Evolutionary conservation across 1,284 basidiomycete genomes (phyloP), one percentile per base, ranked within the genome.

Genomic region (Cryptococcus jaspeensis): DNA sequence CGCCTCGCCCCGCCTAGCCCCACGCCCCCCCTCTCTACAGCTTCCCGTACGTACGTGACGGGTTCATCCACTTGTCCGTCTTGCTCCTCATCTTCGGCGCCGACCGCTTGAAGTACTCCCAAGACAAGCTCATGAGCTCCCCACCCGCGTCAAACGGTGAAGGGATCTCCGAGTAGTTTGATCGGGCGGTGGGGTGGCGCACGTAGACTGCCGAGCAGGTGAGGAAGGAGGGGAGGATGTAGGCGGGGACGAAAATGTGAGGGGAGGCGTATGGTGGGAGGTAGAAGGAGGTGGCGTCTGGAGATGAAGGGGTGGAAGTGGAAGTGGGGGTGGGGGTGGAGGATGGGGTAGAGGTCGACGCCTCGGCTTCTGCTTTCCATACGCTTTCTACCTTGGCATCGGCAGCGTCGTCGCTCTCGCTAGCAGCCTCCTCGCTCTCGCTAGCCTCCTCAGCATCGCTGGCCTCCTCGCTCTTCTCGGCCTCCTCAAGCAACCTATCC

Each of bases 161-260:
- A 11, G 93, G 90, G 48, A 97, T 89, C 77, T 97, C 93, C 28
- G 88, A 92, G 78, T 93, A 92, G 3, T 88, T 85, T 1, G 92
- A 89, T 25, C 92, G 86, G 0, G 95, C 92, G 0, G 93, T 97
- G 1, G 96, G 96, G 73, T 98, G 92, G 46, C 95, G 90, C 36
- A 98, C 84, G 75, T 97, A 98, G 57, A 99, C 82, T 18, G 88
- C 87, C 5, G 94, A 93, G 78, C 96, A 99, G 11, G 93, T 93
- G 49, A 84, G 76, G 82, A 90, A 99, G 52, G 87, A 91, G 2
- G 89, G 85, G 70, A 98, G 92, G 55, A 98, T 85, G 78, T 97
- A 98, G 0, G 94, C 88, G 0, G 96, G 96, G 63, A 99, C 84
- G 81, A 98, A 99, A 50, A 99, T 82, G 82, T 89, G 91, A 0